Evolutionary conservation across 148 eudicot genomes (phyloP).

Genomic region (Camellia sinensis): DNA sequence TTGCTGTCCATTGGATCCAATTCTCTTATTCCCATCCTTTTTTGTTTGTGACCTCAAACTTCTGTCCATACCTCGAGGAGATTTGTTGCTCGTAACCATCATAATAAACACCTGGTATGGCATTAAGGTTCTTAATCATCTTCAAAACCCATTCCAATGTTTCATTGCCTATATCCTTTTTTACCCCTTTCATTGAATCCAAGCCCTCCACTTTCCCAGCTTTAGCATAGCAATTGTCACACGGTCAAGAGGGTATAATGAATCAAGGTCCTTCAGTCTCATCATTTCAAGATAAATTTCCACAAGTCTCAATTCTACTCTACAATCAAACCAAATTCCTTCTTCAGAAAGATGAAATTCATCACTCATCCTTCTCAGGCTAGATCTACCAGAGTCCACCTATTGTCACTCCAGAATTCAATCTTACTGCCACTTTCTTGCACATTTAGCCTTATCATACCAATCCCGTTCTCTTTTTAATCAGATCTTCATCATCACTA

Average conservation of each 20-base stretch:
- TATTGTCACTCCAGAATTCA: not conserved
- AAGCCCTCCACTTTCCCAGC: not conserved
- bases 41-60: not conserved
- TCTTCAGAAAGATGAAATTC: not conserved
- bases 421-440: not conserved
- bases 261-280: not conserved
- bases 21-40: not conserved
- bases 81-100: not conserved
- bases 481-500: constrained; percentile 1
- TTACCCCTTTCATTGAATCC: not conserved
- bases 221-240: not conserved
- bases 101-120: not conserved
- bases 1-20: not conserved
- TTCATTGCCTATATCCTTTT: not conserved
- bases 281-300: not conserved
- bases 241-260: not conserved
- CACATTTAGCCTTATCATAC: not conserved
- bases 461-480: not conserved
- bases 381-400: not conserved
- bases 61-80: not conserved
- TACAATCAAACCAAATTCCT: not conserved
- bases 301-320: not conserved
- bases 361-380: not conserved
- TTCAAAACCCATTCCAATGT: not conserved
- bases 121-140: not conserved